phyloP scores from a whole-genome alignment of 306 rosid genomes.

The Medicago ruthenica region DNA sequence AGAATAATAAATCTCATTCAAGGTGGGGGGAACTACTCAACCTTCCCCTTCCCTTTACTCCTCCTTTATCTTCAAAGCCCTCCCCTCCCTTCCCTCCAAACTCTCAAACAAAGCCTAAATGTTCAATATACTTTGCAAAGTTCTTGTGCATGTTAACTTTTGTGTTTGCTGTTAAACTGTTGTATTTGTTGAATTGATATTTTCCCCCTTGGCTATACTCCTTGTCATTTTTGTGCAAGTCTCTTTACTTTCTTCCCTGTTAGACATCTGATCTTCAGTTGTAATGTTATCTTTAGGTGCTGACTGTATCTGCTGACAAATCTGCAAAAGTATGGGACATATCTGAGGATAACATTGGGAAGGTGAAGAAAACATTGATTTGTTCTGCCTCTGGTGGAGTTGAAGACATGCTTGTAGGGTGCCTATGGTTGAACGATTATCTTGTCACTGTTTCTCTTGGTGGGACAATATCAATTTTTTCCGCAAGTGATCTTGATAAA shows the following conservation, averaged over 20 bases:
- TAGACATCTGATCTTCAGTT: conserved; percentile 42
- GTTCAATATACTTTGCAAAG: neutral
- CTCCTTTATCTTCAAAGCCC: too few relatives aligned
- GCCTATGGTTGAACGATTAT: conserved; percentile 85
- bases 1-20: too few relatives aligned
- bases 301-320: conserved; percentile 96
- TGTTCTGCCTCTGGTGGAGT: conserved; percentile 83
- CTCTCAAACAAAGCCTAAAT: too few relatives aligned
- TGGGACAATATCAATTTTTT: conserved; percentile 77
- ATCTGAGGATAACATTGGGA: conserved; percentile 78
- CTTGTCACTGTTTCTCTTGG: conserved; percentile 91
- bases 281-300: conserved; percentile 60
- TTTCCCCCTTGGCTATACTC: conserved; percentile 12
- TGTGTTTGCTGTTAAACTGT: conserved; percentile 9
- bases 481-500: conserved; percentile 81
- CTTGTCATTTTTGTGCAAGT: conserved; percentile 20
- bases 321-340: conserved; percentile 92
- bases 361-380: conserved; percentile 73
- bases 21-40: too few relatives aligned
- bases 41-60: too few relatives aligned
- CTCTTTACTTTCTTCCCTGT: conserved; percentile 6
- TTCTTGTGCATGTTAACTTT: conserved; percentile 13
- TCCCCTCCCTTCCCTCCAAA: too few relatives aligned
- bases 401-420: conserved; percentile 95
- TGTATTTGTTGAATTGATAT: conserved; percentile 18